Evolutionary conservation across 1,284 basidiomycete species (phyloP), one percentile per base, ranked within the genome.

Genomic region (Papiliotrema fonsecae): DNA sequence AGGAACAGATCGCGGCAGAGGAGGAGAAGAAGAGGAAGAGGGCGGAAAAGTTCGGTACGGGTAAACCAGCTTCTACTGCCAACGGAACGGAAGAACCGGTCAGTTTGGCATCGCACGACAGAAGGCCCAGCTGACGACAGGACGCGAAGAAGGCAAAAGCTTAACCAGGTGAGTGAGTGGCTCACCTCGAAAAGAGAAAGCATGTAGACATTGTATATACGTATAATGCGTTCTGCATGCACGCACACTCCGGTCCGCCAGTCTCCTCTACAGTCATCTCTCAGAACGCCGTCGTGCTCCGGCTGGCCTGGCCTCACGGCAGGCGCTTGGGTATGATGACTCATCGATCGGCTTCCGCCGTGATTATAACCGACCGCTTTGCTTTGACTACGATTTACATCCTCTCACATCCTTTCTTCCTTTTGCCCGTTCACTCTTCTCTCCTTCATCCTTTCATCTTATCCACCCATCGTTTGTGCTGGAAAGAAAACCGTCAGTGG

Each of bases 11-110:
- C 19, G 63, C 63, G 2, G 47, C 52, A 13, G 72, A 76, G 38
- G 75, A 75, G 52, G 74, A 76, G 61, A 75, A 72, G 70, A 75
- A 75, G 64, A 56, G 73, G 40, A 76, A 76, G 61, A 56, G 75
- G 32, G 69, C 70, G 6, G 75, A 73, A 49, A 71, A 74, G 58
- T 76, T 75, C 51, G 70, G 65, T 6, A 52, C 56, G 5, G 56
- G 28, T 7, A 57, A 57, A 42, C 54, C 54, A 16, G 50, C 28
- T 24, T 27, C 24, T 16, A 42, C 21, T 24, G 44, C 43, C 26
- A 58, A 53, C 47, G 55, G 49, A 16, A 34, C 45, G 18, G 27
- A 14, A 14, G n/a, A 32, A 1, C 16, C 7, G 16, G 24, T 43
- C 25, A 30, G 38, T 24, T 42, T 3, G 32, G 22, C n/a, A 18